Evolutionary conservation across 371 early-diverging fungal genomes (phyloP), one percentile per base, ranked within the genome.

Genomic region (Blastocladiella emersonii): DNA sequence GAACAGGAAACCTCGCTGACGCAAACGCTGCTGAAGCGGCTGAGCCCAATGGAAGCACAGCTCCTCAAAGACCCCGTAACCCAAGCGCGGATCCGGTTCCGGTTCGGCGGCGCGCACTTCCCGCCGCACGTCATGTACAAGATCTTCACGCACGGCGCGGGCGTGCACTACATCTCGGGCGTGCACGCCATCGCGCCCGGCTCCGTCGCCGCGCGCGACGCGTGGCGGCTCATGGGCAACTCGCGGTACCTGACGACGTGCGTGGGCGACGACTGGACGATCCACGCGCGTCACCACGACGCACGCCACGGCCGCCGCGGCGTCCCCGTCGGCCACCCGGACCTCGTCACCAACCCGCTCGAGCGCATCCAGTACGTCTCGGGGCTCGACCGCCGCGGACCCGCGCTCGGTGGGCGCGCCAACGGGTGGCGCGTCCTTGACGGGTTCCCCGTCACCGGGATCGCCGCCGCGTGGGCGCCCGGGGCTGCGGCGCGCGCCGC

Each of bases 61-160:
- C 68, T 74, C 13, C 59, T 76, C 12, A 34, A 36, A 41, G 74
- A 73, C 48, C 72, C 72, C 8, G 68, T 68, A 19, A 53, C 66
- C 2, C 67, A 73, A 57, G 61, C 67, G 3, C 61, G 67, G 10
- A 64, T 76, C 13, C 65, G 76, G 5, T 76, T 76, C 60, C 56
- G 76, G 71, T 71, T 76, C 36, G 74, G 71, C 23, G 76, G 76
- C 25, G n/a, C 34, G 2, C 3, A 43, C 15, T 76, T 72, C 48
- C 76, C 76, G 17, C 76, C 76, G 12, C 61, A 61, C 2, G 72
- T 76, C 27, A 27, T 64, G 45, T 76, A 66, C 69, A 76, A 76
- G 44, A 69, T 76, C 27, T 76, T 37, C 51, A 71, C 74, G 15
- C 68, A 64, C 34, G 67, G 72, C 41, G 44, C 13, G 45, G 19